These are phyloP conservation scores for Podospora comata DNA, from an alignment of 495 filamentous ascomycete species.

Conservation along the genomic window DNA sequence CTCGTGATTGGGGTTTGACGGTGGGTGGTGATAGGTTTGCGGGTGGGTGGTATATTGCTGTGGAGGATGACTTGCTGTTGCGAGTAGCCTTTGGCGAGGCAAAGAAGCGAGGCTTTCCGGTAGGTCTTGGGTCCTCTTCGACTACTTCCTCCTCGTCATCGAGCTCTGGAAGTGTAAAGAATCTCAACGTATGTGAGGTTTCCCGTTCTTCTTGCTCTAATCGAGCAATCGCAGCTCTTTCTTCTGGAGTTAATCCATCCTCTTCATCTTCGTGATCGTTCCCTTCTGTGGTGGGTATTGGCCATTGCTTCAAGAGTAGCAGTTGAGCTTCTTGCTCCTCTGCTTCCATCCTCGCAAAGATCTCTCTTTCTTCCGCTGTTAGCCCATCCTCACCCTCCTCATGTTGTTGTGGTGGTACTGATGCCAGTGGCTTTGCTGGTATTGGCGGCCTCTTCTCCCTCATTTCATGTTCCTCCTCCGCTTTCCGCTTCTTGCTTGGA, in stretches of 20 bases:
- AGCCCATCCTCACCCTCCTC: not conserved
- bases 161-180: no score
- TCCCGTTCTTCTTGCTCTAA: not conserved
- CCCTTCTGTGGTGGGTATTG: not conserved
- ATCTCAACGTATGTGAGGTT: not conserved
- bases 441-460: slow-evolving; percentile 1
- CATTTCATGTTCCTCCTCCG: slow-evolving; percentile 2
- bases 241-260: not conserved
- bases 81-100: no score
- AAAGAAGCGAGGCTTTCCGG: no score
- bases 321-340: not conserved
- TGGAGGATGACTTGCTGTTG: no score
- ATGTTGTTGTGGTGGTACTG: not conserved
- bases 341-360: not conserved
- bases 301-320: not conserved
- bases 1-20: no score
- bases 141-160: no score
- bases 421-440: not conserved
- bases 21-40: no score
- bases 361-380: not conserved
- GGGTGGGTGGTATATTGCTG: no score
- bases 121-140: no score
- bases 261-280: not conserved
- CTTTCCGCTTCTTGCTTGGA: slow-evolving; percentile 40
- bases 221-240: not conserved